Base-by-base conservation (phyloP, 805 yeast genomes). In the Candida glaebosa region DNA sequence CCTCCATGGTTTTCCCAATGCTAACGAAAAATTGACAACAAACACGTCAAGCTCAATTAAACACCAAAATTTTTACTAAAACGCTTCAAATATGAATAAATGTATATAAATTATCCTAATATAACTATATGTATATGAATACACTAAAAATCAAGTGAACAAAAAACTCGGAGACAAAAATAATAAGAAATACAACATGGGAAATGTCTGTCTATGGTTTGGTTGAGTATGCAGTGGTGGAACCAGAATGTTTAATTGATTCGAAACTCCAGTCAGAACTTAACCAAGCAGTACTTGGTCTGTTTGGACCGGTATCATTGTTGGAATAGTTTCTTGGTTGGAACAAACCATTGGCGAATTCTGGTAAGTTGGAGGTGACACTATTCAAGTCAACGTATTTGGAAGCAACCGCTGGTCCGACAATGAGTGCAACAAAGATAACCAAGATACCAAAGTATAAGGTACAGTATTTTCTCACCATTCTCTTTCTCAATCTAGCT, bases 401-500 rank as follows among this genome's bases (percentile, higher is more conserved):
- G 36, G 87, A 79, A 19, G 91, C 98, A 49, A 78, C 84, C 26
- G 96, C 96, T 50, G 99, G 99, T 34, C 93, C 97, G 49, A 82
- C 84, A 58, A 93, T 82, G 63, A 91, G 67, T 37, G 77, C 83
- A 50, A 81, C 79, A 55, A 89, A 89, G 45, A 88, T 58, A 37
- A 79, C 60, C 55, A 95, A 69, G 47, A 93, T 70, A 43, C 69
- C 54, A 57, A 87, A 81, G 78, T 82, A 93, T 62, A 95, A 73
- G 8, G 86, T 67, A 48, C 95, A 82, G 75, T 93, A 93, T 70
- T 88, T 89, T 69, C 86, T 82, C 28, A 93, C 96, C 95, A 93
- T 91, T 74, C 99, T 84, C 84, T 85, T 88, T 64, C 99, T 85
- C 67, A 90, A 81, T 71, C 87, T 84, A 43, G 95, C 91, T 74